Evolutionary conservation across 495 filamentous ascomycete genomes (phyloP).

Genomic region (Hyaloscypha finlandica): DNA sequence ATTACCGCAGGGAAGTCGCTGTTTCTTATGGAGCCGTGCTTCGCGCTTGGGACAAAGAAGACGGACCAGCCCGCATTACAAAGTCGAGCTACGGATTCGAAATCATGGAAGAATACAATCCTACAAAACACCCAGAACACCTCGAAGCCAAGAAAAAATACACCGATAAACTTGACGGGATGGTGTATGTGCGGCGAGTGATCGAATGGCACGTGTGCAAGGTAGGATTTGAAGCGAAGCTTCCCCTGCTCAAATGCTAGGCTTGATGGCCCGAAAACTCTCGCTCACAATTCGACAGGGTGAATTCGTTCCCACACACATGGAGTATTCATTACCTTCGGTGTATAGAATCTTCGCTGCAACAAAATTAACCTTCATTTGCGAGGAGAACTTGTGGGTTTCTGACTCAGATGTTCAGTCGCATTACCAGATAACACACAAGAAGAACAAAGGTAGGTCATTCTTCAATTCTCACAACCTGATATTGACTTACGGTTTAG

Average conservation of each 20-base stretch:
- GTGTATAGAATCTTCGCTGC: conserved; percentile 26
- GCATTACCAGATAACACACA: conserved; percentile 25
- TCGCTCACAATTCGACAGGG: not conserved
- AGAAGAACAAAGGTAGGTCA: conserved; percentile 26
- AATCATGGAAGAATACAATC: conserved; percentile 27
- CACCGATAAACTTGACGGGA: conserved; percentile 17
- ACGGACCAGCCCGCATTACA: conserved; percentile 31
- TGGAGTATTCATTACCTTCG: conserved; percentile 10
- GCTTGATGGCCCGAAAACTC: not conserved
- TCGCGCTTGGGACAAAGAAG: conserved; percentile 35
- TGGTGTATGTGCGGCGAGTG: conserved; percentile 15
- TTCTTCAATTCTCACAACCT: not conserved
- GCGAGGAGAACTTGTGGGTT: conserved; percentile 28
- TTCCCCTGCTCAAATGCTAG: not conserved
- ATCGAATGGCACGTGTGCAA: conserved; percentile 32
- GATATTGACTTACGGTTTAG: not conserved
- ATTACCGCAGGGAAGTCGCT: conserved; percentile 24
- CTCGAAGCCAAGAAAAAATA: conserved; percentile 17
- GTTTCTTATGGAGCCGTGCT: conserved; percentile 38
- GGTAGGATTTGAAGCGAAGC: not conserved
- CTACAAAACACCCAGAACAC: conserved; percentile 25
- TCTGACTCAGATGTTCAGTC: conserved; percentile 26
- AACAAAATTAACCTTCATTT: conserved; percentile 15
- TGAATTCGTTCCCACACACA: conserved; percentile 11
- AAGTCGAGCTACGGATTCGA: conserved; percentile 37